A percentile compares a stretch with the other conserved stretches of the same genome.
Conservation (phyloP, 1,139 yeast genomes). For the Yamadazyma membranifaciens region DNA sequence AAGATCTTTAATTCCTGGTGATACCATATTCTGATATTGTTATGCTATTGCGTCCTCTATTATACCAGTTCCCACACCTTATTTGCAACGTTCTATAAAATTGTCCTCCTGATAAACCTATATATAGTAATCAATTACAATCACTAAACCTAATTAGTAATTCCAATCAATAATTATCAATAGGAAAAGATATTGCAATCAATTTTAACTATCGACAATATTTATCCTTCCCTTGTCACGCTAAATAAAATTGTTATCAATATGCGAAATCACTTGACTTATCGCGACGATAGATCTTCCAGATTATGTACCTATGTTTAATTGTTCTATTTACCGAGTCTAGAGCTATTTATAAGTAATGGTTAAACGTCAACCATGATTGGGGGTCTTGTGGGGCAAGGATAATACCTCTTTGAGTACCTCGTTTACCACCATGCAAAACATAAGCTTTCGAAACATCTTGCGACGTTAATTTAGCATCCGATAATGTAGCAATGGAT, state of each 20-base stretch:
- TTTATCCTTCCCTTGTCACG: slow-evolving; percentile 8
- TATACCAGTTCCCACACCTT: too few relatives aligned
- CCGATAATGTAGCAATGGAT: slow-evolving; percentile 45
- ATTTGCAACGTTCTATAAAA: not conserved
- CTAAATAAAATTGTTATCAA: slow-evolving; percentile 9
- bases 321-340: not conserved
- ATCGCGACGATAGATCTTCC: not conserved
- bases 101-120: not conserved
- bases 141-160: slow-evolving; percentile 9
- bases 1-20: slow-evolving; percentile 15
- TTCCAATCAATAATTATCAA: not conserved
- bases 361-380: not conserved
- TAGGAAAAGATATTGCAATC: too few relatives aligned
- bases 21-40: slow-evolving; percentile 10
- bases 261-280: not conserved
- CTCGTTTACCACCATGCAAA: slow-evolving; percentile 45
- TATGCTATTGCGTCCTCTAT: too few relatives aligned
- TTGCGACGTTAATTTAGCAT: slow-evolving; percentile 50
- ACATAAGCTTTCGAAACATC: slow-evolving; percentile 54
- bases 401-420: slow-evolving; percentile 56
- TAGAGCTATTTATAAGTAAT: not conserved
- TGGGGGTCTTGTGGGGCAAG: slow-evolving; percentile 24
- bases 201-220: too few relatives aligned
- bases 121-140: not conserved
- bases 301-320: not conserved